Percentiles rank a stretch among this genome's conserved stretches.
Conservation (phyloP, 2,329 filamentous ascomycete species). For the Penicillium sp. region DNA sequence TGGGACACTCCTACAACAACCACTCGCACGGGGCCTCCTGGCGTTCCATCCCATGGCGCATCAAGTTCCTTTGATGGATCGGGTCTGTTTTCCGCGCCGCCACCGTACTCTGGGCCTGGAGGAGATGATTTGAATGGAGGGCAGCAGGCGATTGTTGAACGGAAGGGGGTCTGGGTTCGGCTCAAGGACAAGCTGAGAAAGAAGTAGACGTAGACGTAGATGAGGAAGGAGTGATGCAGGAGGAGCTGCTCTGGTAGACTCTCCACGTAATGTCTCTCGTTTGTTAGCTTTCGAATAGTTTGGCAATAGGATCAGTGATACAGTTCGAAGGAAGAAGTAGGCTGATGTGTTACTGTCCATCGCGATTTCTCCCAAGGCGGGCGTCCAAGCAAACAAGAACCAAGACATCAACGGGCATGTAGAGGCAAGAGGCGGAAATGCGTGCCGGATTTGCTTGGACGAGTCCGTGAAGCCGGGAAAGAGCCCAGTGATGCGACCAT, state of each 20-base stretch:
- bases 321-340: too few species aligned
- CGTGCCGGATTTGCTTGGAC: too few species aligned
- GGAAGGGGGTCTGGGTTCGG: constrained; percentile 11
- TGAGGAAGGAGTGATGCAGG: background rate
- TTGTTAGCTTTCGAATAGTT: background rate
- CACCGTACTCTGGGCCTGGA: constrained; percentile 3
- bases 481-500: too few species aligned
- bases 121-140: background rate
- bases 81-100: background rate
- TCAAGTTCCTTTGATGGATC: background rate
- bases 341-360: too few species aligned
- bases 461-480: too few species aligned
- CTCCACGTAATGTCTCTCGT: background rate
- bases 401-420: too few species aligned
- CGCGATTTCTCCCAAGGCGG: too few species aligned
- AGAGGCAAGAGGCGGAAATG: too few species aligned
- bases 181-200: constrained; percentile 6
- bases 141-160: background rate
- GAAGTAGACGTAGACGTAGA: background rate
- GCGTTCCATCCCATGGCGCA: background rate
- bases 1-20: background rate
- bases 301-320: too few species aligned
- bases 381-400: too few species aligned
- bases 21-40: background rate
- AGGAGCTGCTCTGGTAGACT: background rate